Percentiles rank a stretch among this genome's conserved stretches.
These are phyloP conservation scores for Hortaea sp. DNA, from an alignment of 2,329 filamentous ascomycete species.

Conservation along the genomic window DNA sequence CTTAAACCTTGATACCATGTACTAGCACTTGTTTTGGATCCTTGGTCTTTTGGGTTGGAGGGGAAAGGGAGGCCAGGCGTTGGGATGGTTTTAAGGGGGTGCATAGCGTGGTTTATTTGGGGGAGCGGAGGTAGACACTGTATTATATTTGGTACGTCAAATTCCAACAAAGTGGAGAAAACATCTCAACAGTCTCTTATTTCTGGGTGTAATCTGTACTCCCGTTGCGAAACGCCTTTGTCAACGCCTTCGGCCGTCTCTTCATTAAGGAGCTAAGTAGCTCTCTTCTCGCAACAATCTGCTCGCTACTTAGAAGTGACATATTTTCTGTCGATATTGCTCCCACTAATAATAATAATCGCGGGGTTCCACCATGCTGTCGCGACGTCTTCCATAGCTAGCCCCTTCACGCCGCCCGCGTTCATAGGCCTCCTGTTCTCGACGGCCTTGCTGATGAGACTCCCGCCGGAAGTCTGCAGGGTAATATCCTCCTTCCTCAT, in stretches of 20 bases:
- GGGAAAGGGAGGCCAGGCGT: background rate
- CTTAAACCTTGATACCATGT: slow-evolving; percentile 10
- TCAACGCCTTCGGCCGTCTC: no score
- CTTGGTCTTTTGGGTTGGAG: background rate
- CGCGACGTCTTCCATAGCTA: background rate
- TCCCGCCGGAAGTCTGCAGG: slow-evolving; percentile 1
- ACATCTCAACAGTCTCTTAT: no score
- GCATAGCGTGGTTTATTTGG: slow-evolving; percentile 3
- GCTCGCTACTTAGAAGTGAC: no score
- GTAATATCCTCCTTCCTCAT: background rate
- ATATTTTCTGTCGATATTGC: background rate
- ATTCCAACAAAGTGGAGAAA: background rate
- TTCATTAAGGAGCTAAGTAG: no score
- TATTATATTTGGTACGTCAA: slow-evolving; percentile 5
- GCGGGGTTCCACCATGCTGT: background rate
- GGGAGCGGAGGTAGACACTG: background rate
- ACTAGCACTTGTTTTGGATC: slow-evolving; percentile 3
- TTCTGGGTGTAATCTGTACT: no score
- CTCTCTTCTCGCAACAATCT: no score
- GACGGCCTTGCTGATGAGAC: background rate
- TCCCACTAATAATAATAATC: background rate
- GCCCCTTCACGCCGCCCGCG: background rate
- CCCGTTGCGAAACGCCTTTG: no score
- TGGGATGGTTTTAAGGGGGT: background rate
- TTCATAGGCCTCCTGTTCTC: background rate